Base-by-base conservation (phyloP, 495 filamentous ascomycete genomes). In the Penicillium macrosclerotiorum region DNA sequence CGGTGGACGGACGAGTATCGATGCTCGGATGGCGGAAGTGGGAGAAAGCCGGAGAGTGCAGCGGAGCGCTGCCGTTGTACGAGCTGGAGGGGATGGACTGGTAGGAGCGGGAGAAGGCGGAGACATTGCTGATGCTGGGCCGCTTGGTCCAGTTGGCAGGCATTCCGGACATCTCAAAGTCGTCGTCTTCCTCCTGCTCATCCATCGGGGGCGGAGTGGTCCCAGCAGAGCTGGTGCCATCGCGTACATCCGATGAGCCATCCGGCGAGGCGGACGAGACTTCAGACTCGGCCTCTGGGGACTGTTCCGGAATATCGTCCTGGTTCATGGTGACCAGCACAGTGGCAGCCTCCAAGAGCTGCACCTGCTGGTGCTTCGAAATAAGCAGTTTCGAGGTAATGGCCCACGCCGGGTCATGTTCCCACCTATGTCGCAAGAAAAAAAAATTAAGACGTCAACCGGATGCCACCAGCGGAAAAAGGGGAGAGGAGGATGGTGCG, bases 301-400 rank as follows among this genome's bases (percentile, higher is more conserved):
- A 71, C 19, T 79, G 78, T 26, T 82, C 82, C 40, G 79, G 47
- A 8, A 49, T 47, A 51, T 66, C 76, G 39, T 82, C 77, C 45
- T 76, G 72, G 69, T 95, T 96, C 90, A 98, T 97, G 42, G 83
- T 82, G 25, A 97, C 86, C 37, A 98, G 74, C 18, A 98, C 94
- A 14, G 89, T 93, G 30, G 93, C 93, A 11, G 93, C 93, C 71
- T 98, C 94, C 41, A 98, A 79, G 32, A 98, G 81, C 64, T 98
- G 93, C 46, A 98, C 93, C 72, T 98, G 93, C 74, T 98, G 93
- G 64, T 98, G 93, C 80, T 98, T 98, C 48, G 93, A 97, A 54
- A 98, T 98, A 52, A 97, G 80, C 54, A 97, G 80, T 70, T 98
- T 98, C 59, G 93, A 96, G 32, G 93, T 98, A 69, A 85, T 86